Conservation (phyloP, 192 early-diverging fungal genomes). For the Irineochytrium annulatum region DNA sequence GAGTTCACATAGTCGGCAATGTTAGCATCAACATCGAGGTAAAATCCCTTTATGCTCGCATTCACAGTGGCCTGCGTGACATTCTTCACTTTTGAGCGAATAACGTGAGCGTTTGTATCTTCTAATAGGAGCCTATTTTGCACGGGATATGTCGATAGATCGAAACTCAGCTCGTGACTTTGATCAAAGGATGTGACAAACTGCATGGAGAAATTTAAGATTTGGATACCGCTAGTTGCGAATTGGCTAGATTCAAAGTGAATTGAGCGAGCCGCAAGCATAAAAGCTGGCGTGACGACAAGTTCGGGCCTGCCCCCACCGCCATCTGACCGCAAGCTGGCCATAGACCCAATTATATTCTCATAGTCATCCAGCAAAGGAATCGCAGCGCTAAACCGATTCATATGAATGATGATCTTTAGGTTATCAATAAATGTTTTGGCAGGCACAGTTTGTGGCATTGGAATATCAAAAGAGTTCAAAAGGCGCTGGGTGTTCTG, state of each 20-base stretch:
- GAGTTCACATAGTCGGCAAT: slow-evolving; percentile 64
- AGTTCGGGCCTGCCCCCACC: slow-evolving; percentile 15
- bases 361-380: slow-evolving; percentile 47
- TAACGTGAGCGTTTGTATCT: slow-evolving; percentile 34
- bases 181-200: slow-evolving; percentile 54
- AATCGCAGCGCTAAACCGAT: slow-evolving; percentile 58
- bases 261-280: slow-evolving; percentile 58
- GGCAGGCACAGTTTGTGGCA: slow-evolving; percentile 44
- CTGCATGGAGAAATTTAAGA: slow-evolving; percentile 60
- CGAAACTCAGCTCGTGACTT: slow-evolving; percentile 23
- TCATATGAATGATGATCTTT: slow-evolving; percentile 45
- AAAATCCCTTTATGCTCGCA: slow-evolving; percentile 65
- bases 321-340: slow-evolving; percentile 12
- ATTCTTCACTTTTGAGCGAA: slow-evolving; percentile 29
- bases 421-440: slow-evolving; percentile 54
- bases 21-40: slow-evolving; percentile 64
- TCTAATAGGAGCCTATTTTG: slow-evolving; percentile 34
- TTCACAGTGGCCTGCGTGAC: slow-evolving; percentile 42
- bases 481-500: slow-evolving; percentile 64
- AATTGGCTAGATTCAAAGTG: slow-evolving; percentile 57
- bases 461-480: slow-evolving; percentile 57
- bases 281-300: slow-evolving; percentile 44
- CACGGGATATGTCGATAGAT: slow-evolving; percentile 16
- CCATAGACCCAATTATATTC: neutral
- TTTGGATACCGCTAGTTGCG: slow-evolving; percentile 45